phyloP scores from a whole-genome alignment of 75 land plant genomes.

The Adiantum capillusveneris region DNA sequence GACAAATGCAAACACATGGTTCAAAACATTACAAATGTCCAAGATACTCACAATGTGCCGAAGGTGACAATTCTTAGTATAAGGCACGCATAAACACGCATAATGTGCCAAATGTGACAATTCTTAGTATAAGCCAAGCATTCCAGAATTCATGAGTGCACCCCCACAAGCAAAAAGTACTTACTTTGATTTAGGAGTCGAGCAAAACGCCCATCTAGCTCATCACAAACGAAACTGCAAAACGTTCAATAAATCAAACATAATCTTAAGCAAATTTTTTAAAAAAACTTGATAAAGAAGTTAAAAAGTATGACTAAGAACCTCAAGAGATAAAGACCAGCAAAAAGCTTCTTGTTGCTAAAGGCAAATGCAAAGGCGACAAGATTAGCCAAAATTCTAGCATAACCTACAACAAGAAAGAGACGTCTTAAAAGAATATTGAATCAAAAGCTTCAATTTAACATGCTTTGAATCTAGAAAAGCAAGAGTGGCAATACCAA shows the following conservation, averaged over 20 bases:
- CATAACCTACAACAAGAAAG: slow-evolving; percentile 51
- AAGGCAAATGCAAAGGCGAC: slow-evolving; percentile 72
- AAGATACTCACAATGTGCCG: too few species aligned
- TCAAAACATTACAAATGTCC: too few species aligned
- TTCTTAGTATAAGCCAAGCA: too few species aligned
- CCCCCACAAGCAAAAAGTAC: too few species aligned
- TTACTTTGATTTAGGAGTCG: slow-evolving; percentile 93
- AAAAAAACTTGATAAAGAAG: slow-evolving; percentile 5
- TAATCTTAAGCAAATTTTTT: slow-evolving; percentile 6
- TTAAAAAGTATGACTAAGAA: slow-evolving; percentile 4
- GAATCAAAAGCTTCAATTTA: background rate
- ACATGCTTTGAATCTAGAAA: too few species aligned
- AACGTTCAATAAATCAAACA: too few species aligned
- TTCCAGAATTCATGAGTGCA: too few species aligned
- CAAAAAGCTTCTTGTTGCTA: slow-evolving; percentile 58
- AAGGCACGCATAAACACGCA: too few species aligned
- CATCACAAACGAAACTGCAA: slow-evolving; percentile 89
- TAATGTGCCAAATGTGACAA: too few species aligned
- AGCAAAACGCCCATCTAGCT: slow-evolving; percentile 93
- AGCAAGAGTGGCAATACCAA: slow-evolving; percentile 38
- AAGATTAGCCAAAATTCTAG: slow-evolving; percentile 68
- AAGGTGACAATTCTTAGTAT: too few species aligned
- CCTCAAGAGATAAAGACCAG: slow-evolving; percentile 85
- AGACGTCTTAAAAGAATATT: too few species aligned
- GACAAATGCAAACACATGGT: too few species aligned